Conservation (phyloP, 2,329 filamentous ascomycete species). For the Colletotrichum acutatum region DNA sequence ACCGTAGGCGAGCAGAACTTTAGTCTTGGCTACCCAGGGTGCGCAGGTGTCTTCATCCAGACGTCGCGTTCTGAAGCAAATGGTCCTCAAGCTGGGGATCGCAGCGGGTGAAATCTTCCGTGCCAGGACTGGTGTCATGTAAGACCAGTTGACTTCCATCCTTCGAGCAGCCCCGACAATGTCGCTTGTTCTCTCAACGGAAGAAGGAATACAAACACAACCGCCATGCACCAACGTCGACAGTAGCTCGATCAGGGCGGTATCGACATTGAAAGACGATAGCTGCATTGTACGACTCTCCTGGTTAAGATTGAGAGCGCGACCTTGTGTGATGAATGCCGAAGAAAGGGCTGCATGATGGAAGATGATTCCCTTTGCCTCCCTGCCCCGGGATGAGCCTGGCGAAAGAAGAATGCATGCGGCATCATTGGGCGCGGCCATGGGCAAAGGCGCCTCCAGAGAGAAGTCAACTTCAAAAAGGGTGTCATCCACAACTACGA, state of each 20-base stretch:
- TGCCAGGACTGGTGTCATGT: slow-evolving; percentile 70
- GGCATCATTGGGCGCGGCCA: slow-evolving; percentile 55
- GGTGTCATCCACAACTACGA: slow-evolving; percentile 54
- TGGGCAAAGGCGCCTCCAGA: slow-evolving; percentile 44
- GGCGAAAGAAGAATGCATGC: slow-evolving; percentile 73
- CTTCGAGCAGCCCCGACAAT: slow-evolving; percentile 60
- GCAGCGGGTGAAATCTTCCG: slow-evolving; percentile 50
- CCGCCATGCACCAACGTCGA: slow-evolving; percentile 65
- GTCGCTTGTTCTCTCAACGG: slow-evolving; percentile 60
- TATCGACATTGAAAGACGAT: slow-evolving; percentile 65
- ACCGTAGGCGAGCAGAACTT: slow-evolving; percentile 62
- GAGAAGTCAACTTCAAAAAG: slow-evolving; percentile 44
- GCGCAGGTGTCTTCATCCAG: slow-evolving; percentile 60
- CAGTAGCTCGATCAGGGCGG: slow-evolving; percentile 62
- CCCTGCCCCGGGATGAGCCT: slow-evolving; percentile 60
- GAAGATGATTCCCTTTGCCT: slow-evolving; percentile 70
- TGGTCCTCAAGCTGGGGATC: slow-evolving; percentile 50
- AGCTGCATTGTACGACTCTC: slow-evolving; percentile 67
- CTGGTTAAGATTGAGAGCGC: slow-evolving; percentile 59
- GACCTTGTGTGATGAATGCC: slow-evolving; percentile 61
- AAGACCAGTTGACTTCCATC: slow-evolving; percentile 62
- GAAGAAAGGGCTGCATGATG: slow-evolving; percentile 69
- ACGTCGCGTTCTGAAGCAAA: slow-evolving; percentile 61
- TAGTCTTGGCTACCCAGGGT: slow-evolving; percentile 57
- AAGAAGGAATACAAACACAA: slow-evolving; percentile 68